phyloP scores from a whole-genome alignment of 352 stramenopile genomes.

The Pythium pectinolyticum region DNA sequence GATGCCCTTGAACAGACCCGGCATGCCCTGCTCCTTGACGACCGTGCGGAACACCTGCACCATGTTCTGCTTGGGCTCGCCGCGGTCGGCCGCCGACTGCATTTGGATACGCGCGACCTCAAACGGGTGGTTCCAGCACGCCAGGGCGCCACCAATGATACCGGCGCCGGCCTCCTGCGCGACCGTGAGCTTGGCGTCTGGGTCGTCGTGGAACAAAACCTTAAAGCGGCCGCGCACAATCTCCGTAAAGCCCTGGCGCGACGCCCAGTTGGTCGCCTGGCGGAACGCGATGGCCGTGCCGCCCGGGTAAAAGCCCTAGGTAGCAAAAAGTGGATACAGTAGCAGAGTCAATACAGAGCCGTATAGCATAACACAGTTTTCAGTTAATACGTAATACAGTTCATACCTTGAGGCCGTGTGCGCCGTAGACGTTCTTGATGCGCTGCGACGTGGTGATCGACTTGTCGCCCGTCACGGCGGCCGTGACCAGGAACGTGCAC shows the following conservation, averaged over 20 bases:
- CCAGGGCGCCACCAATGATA: constrained; percentile 82
- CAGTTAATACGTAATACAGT: too few species aligned
- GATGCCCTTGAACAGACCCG: constrained; percentile 90
- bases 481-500: constrained; percentile 91
- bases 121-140: constrained; percentile 93
- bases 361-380: too few species aligned
- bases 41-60: constrained; percentile 87
- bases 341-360: too few species aligned
- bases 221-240: constrained; percentile 86
- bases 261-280: constrained; percentile 91
- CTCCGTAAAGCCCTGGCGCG: constrained; percentile 89
- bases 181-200: constrained; percentile 87
- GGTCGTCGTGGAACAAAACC: constrained; percentile 78
- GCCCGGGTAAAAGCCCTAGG: constrained; percentile 86
- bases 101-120: constrained; percentile 92
- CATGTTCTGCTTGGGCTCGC: constrained; percentile 90
- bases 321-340: too few species aligned
- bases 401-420: constrained; percentile 71
- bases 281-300: constrained; percentile 90
- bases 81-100: constrained; percentile 86
- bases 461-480: constrained; percentile 88
- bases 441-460: constrained; percentile 84
- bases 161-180: constrained; percentile 83
- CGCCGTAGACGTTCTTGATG: constrained; percentile 82
- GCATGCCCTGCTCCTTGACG: constrained; percentile 79